Percentiles rank a stretch among this genome's conserved stretches.
These are phyloP conservation scores for Quercus parvula DNA, from an alignment of 306 rosid species.

Conservation along the genomic window DNA sequence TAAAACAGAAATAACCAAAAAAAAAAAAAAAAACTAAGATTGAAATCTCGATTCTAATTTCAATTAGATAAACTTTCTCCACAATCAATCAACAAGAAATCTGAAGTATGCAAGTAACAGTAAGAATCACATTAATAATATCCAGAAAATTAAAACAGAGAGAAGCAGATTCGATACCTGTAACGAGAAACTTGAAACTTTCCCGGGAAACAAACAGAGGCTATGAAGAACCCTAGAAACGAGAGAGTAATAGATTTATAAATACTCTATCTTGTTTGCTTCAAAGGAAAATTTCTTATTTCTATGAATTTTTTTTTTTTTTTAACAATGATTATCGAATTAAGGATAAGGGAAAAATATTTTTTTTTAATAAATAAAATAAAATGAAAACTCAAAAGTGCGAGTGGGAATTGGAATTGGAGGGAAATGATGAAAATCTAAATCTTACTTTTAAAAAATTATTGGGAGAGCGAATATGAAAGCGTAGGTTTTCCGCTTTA, in stretches of 20 bases:
- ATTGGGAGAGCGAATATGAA: neutral
- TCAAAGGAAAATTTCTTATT: conserved; percentile 3
- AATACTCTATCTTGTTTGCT: neutral
- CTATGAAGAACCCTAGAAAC: conserved; percentile 12
- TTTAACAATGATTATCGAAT: neutral
- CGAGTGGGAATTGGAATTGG: conserved; percentile 24
- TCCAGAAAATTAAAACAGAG: neutral
- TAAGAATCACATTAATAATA: no score
- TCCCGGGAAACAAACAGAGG: neutral
- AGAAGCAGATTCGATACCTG: conserved; percentile 5
- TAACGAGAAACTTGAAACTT: neutral
- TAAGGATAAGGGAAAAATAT: neutral
- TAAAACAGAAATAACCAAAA: neutral
- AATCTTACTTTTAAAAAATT: neutral
- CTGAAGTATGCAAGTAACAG: no score
- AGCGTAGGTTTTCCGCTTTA: conserved; percentile 12
- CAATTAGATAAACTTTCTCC: neutral
- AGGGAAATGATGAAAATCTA: conserved; percentile 26
- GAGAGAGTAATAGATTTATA: neutral
- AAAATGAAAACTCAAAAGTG: neutral
- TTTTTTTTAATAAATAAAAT: no score
- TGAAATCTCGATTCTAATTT: neutral
- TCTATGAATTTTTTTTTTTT: no score
- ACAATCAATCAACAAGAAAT: neutral
- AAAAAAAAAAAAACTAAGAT: neutral